Conservation (phyloP, 1,284 basidiomycete species). For the Microbotryum saponariae region DNA sequence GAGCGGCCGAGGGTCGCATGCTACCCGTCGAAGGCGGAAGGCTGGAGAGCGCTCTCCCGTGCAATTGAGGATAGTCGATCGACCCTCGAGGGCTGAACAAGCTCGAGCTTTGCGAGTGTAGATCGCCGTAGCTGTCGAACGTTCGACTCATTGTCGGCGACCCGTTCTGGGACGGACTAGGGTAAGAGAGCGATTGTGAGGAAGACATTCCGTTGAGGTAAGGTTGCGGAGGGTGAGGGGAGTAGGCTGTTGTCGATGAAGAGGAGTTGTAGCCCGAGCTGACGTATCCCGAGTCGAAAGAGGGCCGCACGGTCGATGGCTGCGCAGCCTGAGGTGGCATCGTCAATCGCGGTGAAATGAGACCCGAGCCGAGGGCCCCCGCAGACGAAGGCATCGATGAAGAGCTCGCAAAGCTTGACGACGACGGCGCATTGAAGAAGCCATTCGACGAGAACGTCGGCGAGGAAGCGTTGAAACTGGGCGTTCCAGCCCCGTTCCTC, state of each 20-base stretch:
- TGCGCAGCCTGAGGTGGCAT: slow-evolving; percentile 32
- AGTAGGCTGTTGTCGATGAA: slow-evolving; percentile 12
- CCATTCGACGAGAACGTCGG: too few relatives aligned
- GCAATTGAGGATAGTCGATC: slow-evolving; percentile 74
- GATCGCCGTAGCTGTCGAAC: slow-evolving; percentile 55
- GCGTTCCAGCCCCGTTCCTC: slow-evolving; percentile 1
- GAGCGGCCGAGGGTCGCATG: slow-evolving; percentile 46
- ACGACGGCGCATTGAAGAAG: neutral
- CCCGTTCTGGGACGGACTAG: slow-evolving; percentile 60
- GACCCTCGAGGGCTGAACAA: slow-evolving; percentile 47
- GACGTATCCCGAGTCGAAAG: slow-evolving; percentile 3
- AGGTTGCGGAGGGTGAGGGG: slow-evolving; percentile 12
- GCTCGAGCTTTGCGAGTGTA: slow-evolving; percentile 55
- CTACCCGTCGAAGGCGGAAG: slow-evolving; percentile 58
- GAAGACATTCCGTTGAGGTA: slow-evolving; percentile 29
- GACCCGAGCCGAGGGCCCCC: slow-evolving; percentile 5
- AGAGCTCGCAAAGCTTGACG: neutral
- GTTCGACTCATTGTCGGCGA: slow-evolving; percentile 57
- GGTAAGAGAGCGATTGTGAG: slow-evolving; percentile 55
- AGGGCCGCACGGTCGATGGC: slow-evolving; percentile 21
- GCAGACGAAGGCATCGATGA: slow-evolving; percentile 3
- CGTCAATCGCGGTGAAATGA: slow-evolving; percentile 24
- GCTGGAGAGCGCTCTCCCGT: slow-evolving; percentile 54
- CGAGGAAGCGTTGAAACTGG: neutral
- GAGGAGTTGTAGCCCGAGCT: slow-evolving; percentile 19